Percentiles rank a stretch among this genome's conserved stretches.
phyloP scores from a whole-genome alignment of 176 grass and related monocot species.

The Tuctoria greenei region DNA sequence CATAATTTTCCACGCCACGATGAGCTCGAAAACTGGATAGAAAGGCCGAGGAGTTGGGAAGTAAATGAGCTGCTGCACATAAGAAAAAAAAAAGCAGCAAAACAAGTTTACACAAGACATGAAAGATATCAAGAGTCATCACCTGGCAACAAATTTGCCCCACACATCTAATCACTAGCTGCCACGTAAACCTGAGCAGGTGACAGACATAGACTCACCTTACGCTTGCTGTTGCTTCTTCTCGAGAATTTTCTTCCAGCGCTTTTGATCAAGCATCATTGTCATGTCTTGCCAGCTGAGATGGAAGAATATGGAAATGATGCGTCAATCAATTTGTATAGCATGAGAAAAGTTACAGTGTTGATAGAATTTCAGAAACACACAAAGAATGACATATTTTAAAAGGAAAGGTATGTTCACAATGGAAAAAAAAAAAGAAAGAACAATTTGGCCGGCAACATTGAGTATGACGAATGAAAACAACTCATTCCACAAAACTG shows the following conservation, averaged over 20 bases:
- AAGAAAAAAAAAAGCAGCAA: not conserved
- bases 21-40: conserved; percentile 1
- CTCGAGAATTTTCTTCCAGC: conserved; percentile 50
- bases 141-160: not conserved
- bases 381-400: not conserved
- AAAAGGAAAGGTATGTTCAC: not conserved
- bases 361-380: not conserved
- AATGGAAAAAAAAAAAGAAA: not conserved
- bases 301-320: not conserved
- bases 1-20: not conserved
- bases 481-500: not conserved
- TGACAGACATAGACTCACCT: conserved; percentile 24
- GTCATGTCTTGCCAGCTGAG: conserved; percentile 50
- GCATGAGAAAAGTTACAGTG: not conserved
- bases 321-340: conserved; percentile 15
- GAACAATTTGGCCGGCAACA: not conserved
- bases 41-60: not conserved
- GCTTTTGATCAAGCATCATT: conserved; percentile 52
- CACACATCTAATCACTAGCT: no score
- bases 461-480: no score
- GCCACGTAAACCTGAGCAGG: no score
- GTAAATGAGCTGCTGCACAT: conserved; percentile 13
- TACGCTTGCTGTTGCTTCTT: conserved; percentile 49
- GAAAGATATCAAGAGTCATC: not conserved
- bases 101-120: not conserved